Evolutionary conservation across 1,284 basidiomycete species (phyloP).

Genomic region (Cutaneotrichosporon cutaneum): DNA sequence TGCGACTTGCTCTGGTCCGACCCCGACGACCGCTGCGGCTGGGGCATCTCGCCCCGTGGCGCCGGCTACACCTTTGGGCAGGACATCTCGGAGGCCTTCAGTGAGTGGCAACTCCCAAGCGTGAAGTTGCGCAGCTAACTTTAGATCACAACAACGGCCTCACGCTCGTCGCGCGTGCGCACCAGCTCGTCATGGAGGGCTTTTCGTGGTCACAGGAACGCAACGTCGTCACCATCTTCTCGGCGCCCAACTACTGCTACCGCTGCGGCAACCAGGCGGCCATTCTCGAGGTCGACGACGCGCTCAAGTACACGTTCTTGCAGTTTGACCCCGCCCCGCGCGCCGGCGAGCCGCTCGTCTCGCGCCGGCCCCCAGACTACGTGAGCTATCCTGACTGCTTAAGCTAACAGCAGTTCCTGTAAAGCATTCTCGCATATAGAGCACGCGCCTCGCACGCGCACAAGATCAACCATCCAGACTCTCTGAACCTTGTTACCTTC

Average conservation of each 20-base stretch:
- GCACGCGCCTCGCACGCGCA: neutral
- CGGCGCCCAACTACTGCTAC: constrained; percentile 99
- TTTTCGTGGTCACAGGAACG: constrained; percentile 91
- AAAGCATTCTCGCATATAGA: constrained; percentile 13
- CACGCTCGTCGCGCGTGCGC: constrained; percentile 90
- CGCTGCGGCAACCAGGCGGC: constrained; percentile 99
- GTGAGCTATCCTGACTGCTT: constrained; percentile 52
- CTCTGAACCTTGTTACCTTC: neutral
- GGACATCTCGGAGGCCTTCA: constrained; percentile 75
- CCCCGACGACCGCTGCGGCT: constrained; percentile 97
- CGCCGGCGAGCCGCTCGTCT: constrained; percentile 96
- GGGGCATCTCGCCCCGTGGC: constrained; percentile 98
- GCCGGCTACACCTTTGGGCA: constrained; percentile 99
- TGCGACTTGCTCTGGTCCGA: constrained; percentile 99
- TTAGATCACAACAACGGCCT: constrained; percentile 93
- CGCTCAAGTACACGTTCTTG: constrained; percentile 63
- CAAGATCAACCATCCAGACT: constrained; percentile 2
- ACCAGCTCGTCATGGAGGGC: constrained; percentile 99
- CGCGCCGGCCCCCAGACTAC: constrained; percentile 97
- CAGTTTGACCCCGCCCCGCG: constrained; percentile 99
- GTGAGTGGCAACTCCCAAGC: constrained; percentile 30
- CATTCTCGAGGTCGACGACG: constrained; percentile 99
- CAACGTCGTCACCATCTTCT: constrained; percentile 99
- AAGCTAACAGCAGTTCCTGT: constrained; percentile 9
- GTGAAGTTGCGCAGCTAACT: neutral